phyloP scores from a whole-genome alignment of 805 yeast genomes.

The Grigorovia jiainica region DNA sequence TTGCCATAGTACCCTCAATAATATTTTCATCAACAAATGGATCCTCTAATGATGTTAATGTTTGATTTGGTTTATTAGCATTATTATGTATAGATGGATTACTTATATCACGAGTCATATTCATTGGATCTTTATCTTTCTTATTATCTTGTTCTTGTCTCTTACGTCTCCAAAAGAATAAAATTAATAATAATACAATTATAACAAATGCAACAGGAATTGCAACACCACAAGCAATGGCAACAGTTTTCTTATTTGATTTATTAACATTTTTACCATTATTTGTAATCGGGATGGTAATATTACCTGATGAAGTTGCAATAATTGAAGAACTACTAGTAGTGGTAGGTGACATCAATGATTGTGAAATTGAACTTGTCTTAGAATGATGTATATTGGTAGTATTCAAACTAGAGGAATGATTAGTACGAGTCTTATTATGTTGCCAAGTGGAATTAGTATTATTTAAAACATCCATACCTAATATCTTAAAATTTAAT shows the following conservation, averaged over 20 bases:
- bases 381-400: slow-evolving; percentile 10
- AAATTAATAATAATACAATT: slow-evolving; percentile 39
- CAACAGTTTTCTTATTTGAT: slow-evolving; percentile 44
- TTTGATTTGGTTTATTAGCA: slow-evolving; percentile 26
- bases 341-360: slow-evolving; percentile 27
- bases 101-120: slow-evolving; percentile 31
- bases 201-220: slow-evolving; percentile 54
- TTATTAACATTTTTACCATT: slow-evolving; percentile 14
- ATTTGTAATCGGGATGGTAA: slow-evolving; percentile 11
- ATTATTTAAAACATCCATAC: slow-evolving; percentile 25
- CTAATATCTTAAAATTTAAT: slow-evolving; percentile 43
- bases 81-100: slow-evolving; percentile 32
- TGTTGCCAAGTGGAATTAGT: slow-evolving; percentile 4
- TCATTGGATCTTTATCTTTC: slow-evolving; percentile 21
- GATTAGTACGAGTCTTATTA: neutral
- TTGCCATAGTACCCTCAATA: slow-evolving; percentile 29
- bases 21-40: slow-evolving; percentile 26
- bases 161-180: slow-evolving; percentile 48
- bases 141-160: slow-evolving; percentile 23
- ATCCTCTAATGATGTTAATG: slow-evolving; percentile 19
- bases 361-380: slow-evolving; percentile 14
- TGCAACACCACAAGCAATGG: slow-evolving; percentile 85
- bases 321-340: slow-evolving; percentile 22
- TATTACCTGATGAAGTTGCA: slow-evolving; percentile 20
- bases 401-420: slow-evolving; percentile 7